Conservation (phyloP, 129 eudicot genomes). For the Artemisia argyi region DNA sequence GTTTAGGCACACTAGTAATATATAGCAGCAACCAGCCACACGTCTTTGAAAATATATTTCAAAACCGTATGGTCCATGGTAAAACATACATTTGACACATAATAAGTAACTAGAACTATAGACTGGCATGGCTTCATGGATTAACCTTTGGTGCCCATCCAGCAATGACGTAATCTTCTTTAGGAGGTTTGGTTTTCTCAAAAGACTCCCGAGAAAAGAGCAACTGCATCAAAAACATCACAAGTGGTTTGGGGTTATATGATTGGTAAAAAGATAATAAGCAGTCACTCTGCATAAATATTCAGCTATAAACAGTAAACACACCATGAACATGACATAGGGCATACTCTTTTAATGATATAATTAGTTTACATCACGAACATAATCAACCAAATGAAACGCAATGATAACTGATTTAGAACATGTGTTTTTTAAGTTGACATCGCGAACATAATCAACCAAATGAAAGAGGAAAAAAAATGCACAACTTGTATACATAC, state of each 20-base stretch:
- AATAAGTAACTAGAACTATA: background rate
- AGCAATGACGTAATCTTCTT: slow-evolving; percentile 60
- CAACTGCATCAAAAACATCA: slow-evolving; percentile 39
- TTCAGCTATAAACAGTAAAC: too few relatives aligned
- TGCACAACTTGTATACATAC: too few relatives aligned
- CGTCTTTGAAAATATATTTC: background rate
- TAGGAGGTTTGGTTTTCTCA: slow-evolving; percentile 58
- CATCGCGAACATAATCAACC: too few relatives aligned
- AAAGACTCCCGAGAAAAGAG: slow-evolving; percentile 63
- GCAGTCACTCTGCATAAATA: background rate
- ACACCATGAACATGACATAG: too few relatives aligned
- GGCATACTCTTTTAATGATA: too few relatives aligned
- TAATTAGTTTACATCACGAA: too few relatives aligned
- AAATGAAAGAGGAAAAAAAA: too few relatives aligned
- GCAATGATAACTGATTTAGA: too few relatives aligned
- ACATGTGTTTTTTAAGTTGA: too few relatives aligned
- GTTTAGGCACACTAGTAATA: background rate
- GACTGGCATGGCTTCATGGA: background rate
- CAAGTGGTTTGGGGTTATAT: background rate
- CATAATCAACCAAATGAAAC: too few relatives aligned
- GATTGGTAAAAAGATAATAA: background rate
- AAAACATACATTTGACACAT: background rate
- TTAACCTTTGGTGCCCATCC: slow-evolving; percentile 28
- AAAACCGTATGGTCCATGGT: background rate
- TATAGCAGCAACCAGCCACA: background rate